Evolutionary conservation across 768 basidiomycete genomes (phyloP), one percentile per base, ranked within the genome.

Genomic region (Boletellus ananas): DNA sequence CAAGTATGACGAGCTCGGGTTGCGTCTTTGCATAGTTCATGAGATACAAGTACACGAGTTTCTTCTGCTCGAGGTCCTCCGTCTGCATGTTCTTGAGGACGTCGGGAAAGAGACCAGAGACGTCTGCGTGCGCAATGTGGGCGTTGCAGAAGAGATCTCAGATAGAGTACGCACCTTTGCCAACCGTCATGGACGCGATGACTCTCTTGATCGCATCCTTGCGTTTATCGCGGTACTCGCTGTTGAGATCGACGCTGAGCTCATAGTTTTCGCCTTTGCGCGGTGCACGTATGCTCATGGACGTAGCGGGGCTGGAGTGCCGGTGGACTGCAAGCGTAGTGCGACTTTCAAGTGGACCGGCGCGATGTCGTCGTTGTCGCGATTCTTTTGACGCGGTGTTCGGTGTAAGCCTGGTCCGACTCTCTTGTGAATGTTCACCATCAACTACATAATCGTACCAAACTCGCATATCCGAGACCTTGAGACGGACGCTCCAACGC

Each of bases 21-120:
- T 99, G 96, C 0, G 95, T 94, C 67, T 96, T 96, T 31, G 95
- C 95, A 58, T 98, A 99, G 75, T 99, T 99, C 90, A 98, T 97
- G 51, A 99, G 84, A 70, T 97, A 97, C 20, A 96, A 81, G 63
- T 96, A 98, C n/a, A 98, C 96, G 31, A 99, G 87, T 72, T 99
- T 98, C 83, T 98, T 99, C 74, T 98, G 96, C 70, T 99, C 96
- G 47, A 99, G 81, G 68, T 98, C 95, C 45, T 99, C 95, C 21
- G 96, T 98, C 73, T 98, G 95, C 94, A 94, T 96, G 72, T 97
- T 97, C 79, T 96, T 96, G 64, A 99, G 84, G 27, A 98, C 95
- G 71, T 98, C 93, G 8, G 95, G 94, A 66, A 98, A 97, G 58
- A 98, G 81, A 18, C 94, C 94, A 62, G 87, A 88, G 71, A 93